Evolutionary conservation across 352 stramenopile genomes (phyloP).

Genomic region (Discostella stelligera): DNA sequence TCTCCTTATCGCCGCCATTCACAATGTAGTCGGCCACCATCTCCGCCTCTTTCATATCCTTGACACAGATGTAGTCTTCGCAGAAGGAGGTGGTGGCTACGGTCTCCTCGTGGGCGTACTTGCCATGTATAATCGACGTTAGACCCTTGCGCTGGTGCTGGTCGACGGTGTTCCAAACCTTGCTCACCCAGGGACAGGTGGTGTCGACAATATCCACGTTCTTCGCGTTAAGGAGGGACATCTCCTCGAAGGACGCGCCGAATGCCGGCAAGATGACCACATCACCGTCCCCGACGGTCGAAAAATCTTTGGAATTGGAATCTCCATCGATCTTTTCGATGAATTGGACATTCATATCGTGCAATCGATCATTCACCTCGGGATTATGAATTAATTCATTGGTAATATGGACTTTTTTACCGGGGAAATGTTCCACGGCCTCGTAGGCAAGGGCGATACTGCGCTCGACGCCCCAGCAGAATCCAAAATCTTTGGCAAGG

Average conservation of each 20-base stretch:
- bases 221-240: slow-evolving; percentile 84
- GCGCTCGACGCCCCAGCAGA: slow-evolving; percentile 87
- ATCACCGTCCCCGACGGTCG: slow-evolving; percentile 79
- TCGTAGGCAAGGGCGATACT: slow-evolving; percentile 82
- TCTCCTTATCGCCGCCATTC: slow-evolving; percentile 83
- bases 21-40: slow-evolving; percentile 86
- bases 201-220: slow-evolving; percentile 87
- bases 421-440: slow-evolving; percentile 82
- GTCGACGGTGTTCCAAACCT: slow-evolving; percentile 88
- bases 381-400: slow-evolving; percentile 89
- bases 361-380: slow-evolving; percentile 85
- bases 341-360: slow-evolving; percentile 84
- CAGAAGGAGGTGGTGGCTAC: slow-evolving; percentile 85
- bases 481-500: slow-evolving; percentile 85
- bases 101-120: slow-evolving; percentile 87
- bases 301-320: slow-evolving; percentile 80
- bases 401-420: slow-evolving; percentile 83
- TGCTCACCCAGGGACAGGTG: slow-evolving; percentile 87
- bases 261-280: slow-evolving; percentile 88
- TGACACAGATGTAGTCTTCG: slow-evolving; percentile 86
- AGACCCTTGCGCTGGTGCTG: slow-evolving; percentile 82
- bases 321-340: slow-evolving; percentile 75
- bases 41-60: slow-evolving; percentile 86
- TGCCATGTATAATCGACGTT: slow-evolving; percentile 86
- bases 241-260: slow-evolving; percentile 85